Base-by-base conservation (phyloP, 169 alveolate genomes). In the Cryptosporidium baileyi region DNA sequence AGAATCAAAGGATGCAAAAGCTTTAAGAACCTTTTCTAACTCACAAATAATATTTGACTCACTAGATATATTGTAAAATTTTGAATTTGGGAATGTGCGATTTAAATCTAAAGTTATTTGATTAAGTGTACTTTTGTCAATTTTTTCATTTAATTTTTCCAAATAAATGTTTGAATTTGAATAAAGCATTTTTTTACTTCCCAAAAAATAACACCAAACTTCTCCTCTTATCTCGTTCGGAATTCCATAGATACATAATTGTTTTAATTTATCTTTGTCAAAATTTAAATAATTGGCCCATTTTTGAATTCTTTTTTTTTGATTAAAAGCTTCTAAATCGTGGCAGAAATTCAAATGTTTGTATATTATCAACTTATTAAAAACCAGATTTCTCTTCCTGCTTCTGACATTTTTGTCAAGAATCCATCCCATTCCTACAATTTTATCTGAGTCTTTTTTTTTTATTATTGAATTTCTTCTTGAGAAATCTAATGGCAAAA, bases 11-110 rank as follows among this genome's bases (percentile, higher is more conserved):
- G 85, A 43, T 32, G 95, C 63, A 51, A 81, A 80, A 28, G 91
- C 90, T 32, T 90, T 89, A n/a, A 94, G 89, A 41, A 94, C 94
- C 28, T 85, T 61, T 45, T 59, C 89, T 44, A 94, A 80, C n/a
- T 34, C 22, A 19, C 17, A 6, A 54, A 36, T 28, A 0, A 15
- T 36, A 34, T 74, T 59, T 13, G 34, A 41, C 32, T 28, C 52
- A 3, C 19, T 54, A 17, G 63, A 45, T 19, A 3, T 45, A 22
- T 26, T 51, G 41, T 54, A 52, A 26, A 28, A 38, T 36, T 19
- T 57, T 8, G 41, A 36, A 40, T 74, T 74, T 41, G 85, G 67
- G 41, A 74, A 74, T 7, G 85, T 74, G 49, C 85, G 26, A 60
- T 41, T 44, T 54, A 74, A 74, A 57, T 74, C 85, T 22, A 74